These are phyloP conservation scores for Diaporthe velutina DNA, from an alignment of 2,329 filamentous ascomycete species.

Conservation along the genomic window DNA sequence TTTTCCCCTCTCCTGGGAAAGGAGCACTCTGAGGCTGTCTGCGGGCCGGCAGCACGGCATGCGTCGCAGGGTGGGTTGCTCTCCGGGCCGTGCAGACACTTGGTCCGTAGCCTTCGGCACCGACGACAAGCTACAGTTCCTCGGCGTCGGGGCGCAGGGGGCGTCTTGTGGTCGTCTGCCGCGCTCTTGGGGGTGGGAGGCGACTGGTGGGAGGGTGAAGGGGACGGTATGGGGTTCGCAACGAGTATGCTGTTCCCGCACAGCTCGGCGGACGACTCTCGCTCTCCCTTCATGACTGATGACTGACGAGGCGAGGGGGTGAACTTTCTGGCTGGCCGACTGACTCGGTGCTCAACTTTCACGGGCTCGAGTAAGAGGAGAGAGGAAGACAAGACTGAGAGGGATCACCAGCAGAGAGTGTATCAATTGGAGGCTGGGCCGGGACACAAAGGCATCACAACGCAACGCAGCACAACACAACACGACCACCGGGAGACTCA, in stretches of 20 bases:
- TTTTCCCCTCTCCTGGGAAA: constrained; percentile 39
- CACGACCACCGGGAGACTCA: neutral
- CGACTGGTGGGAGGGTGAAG: constrained; percentile 29
- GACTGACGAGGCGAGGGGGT: neutral
- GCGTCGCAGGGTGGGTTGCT: constrained; percentile 38
- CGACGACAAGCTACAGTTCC: constrained; percentile 40
- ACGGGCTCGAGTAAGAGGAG: neutral
- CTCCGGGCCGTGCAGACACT: constrained; percentile 39
- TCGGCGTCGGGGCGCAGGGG: constrained; percentile 33
- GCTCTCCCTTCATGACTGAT: constrained; percentile 35
- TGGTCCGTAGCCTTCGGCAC: constrained; percentile 40
- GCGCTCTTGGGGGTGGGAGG: constrained; percentile 20
- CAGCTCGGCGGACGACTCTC: constrained; percentile 34
- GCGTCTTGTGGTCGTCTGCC: constrained; percentile 17
- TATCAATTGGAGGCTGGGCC: neutral
- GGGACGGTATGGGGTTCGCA: constrained; percentile 31
- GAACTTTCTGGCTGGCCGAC: neutral
- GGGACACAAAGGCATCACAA: constrained; percentile 16
- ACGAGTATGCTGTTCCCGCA: constrained; percentile 39
- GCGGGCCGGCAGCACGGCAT: constrained; percentile 37
- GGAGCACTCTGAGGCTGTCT: constrained; percentile 34
- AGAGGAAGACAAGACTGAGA: neutral
- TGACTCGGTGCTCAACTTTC: neutral
- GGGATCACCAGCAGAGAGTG: constrained; percentile 7
- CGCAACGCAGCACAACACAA: neutral